Evolutionary conservation across 345 rosid genomes (phyloP).

Genomic region (Brassica nigra): DNA sequence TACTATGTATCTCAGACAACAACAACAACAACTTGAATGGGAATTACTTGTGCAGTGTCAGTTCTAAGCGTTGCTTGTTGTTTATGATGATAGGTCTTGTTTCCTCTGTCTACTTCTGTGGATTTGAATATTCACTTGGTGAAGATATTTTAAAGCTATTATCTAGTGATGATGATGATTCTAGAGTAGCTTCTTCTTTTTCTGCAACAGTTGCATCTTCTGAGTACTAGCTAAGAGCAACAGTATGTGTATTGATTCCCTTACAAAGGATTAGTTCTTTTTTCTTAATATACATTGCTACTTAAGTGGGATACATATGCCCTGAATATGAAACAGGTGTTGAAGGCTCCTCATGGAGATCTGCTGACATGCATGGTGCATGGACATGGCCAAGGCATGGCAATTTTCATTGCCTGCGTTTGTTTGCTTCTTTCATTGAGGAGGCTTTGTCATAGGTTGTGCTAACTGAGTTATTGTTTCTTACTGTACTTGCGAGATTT

Average conservation of each 20-base stretch:
- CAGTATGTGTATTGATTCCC: slow-evolving; percentile 48
- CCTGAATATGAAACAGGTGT: slow-evolving; percentile 44
- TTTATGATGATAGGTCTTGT: slow-evolving; percentile 60
- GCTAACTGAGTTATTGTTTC: neutral
- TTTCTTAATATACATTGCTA: neutral
- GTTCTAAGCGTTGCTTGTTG: neutral
- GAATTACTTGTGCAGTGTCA: neutral
- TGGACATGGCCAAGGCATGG: slow-evolving; percentile 92
- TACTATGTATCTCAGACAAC: neutral
- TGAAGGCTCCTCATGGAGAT: slow-evolving; percentile 87
- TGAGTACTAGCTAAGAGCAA: slow-evolving; percentile 68
- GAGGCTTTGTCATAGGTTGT: neutral
- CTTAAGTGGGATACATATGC: neutral
- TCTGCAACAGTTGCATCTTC: slow-evolving; percentile 62
- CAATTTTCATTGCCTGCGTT: neutral
- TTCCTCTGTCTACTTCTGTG: slow-evolving; percentile 70
- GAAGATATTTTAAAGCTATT: slow-evolving; percentile 57
- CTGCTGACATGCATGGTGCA: slow-evolving; percentile 77
- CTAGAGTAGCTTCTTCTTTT: slow-evolving; percentile 18
- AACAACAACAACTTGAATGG: neutral
- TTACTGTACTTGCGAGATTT: neutral
- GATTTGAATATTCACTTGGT: slow-evolving; percentile 54
- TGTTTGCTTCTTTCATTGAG: slow-evolving; percentile 12
- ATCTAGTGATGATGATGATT: slow-evolving; percentile 48
- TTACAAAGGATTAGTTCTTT: neutral